Evolutionary conservation across 2,329 filamentous ascomycete species (phyloP).

Genomic region (Colletotrichum tropicale): DNA sequence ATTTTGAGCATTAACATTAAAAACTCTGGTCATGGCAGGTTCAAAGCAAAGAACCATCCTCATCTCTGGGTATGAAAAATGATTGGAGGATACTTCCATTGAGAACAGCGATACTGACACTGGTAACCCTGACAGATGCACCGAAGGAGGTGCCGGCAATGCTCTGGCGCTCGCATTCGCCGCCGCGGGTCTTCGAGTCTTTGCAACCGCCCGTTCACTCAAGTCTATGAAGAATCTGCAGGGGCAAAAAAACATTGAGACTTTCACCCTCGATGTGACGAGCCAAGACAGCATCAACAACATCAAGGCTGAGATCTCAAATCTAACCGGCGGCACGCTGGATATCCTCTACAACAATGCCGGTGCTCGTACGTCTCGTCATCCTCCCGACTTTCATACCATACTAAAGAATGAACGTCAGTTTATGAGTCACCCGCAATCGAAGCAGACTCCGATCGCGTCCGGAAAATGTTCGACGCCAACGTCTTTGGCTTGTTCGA

Average conservation of each 20-base stretch:
- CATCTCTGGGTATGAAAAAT: background rate
- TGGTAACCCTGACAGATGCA: background rate
- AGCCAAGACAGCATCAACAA: conserved; percentile 33
- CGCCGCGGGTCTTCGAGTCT: background rate
- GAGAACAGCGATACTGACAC: background rate
- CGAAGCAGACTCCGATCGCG: conserved; percentile 23
- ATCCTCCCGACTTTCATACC: background rate
- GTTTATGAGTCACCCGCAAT: conserved; percentile 24
- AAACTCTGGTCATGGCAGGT: background rate
- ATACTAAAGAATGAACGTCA: background rate
- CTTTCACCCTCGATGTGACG: conserved; percentile 45
- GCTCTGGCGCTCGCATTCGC: conserved; percentile 9
- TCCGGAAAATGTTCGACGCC: conserved; percentile 36
- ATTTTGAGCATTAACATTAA: background rate
- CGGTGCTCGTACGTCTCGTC: conserved; percentile 28
- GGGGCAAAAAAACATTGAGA: conserved; percentile 35
- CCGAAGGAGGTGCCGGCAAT: conserved; percentile 1
- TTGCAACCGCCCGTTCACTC: conserved; percentile 5
- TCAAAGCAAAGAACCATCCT: background rate
- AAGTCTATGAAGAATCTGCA: conserved; percentile 29
- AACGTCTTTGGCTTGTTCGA: conserved; percentile 43
- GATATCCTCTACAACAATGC: conserved; percentile 51
- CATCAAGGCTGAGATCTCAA: conserved; percentile 28
- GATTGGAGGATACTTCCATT: background rate
- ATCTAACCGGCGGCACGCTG: conserved; percentile 38